Percentiles rank a stretch among this genome's conserved stretches.
phyloP scores from a whole-genome alignment of 345 rosid genomes.

The Arabis alpina region DNA sequence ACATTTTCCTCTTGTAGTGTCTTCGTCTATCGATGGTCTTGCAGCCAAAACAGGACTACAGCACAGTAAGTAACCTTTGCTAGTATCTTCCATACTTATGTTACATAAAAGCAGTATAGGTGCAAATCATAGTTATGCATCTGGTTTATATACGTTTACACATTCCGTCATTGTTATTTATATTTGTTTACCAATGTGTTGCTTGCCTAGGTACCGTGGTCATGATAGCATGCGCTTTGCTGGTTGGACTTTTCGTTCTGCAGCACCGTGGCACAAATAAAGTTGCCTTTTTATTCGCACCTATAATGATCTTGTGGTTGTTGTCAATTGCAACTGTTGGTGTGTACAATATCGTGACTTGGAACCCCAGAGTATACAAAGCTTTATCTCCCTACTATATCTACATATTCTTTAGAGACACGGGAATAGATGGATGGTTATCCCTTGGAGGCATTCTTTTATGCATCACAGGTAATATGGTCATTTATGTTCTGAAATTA shows the following conservation, averaged over 20 bases:
- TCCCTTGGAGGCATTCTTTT: constrained; percentile 85
- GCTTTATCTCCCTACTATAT: constrained; percentile 89
- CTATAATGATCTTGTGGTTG: constrained; percentile 79
- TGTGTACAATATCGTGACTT: constrained; percentile 68
- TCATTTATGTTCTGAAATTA: constrained; percentile 1
- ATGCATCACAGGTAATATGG: constrained; percentile 73
- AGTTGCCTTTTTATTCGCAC: constrained; percentile 77
- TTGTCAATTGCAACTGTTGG: constrained; percentile 69
- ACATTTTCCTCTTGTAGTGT: constrained; percentile 58
- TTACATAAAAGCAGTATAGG: neutral
- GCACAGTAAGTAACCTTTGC: constrained; percentile 56
- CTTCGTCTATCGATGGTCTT: constrained; percentile 82
- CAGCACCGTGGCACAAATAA: constrained; percentile 83
- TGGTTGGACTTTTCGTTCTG: constrained; percentile 89
- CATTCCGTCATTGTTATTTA: constrained; percentile 2
- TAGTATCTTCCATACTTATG: neutral
- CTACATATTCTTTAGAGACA: constrained; percentile 63
- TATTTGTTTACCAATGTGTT: constrained; percentile 17
- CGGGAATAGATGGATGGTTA: constrained; percentile 83
- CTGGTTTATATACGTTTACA: constrained; percentile 11
- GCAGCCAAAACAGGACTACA: constrained; percentile 54
- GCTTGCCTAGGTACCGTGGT: constrained; percentile 69
- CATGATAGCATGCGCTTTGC: constrained; percentile 59
- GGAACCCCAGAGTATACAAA: constrained; percentile 76
- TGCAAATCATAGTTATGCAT: neutral